Evolutionary conservation across 805 yeast genomes (phyloP), one percentile per base, ranked within the genome.

Genomic region (Kodamaea jinghongensis): DNA sequence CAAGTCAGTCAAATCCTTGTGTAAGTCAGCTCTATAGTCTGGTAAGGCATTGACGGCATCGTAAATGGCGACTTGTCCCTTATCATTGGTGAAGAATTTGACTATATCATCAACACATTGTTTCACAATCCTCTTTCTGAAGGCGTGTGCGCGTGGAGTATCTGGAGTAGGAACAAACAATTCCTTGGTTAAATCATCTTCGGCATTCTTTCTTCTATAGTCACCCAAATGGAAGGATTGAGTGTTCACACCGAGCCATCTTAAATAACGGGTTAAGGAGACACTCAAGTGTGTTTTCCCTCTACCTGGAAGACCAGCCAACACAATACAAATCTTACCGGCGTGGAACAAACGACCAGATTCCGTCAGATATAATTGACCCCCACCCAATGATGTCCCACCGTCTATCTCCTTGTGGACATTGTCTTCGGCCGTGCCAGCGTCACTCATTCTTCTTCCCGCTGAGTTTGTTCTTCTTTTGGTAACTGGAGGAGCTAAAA

Each of bases 191-290:
- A 81, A 48, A 39, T 62, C 76, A 41, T 71, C 71, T 38, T 70
- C 73, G 11, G 75, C 70, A 13, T 60, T 58, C 14, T 70, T 69
- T 46, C 96, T 75, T 52, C 97, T 76, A 56, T 90, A 91, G 59
- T 93, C 95, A 16, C 96, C 93, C 45, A 90, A 76, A 62, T 91
- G 98, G 66, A 87, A 91, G 20, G 88, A 79, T 52, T 88, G 90
- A 1, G 96, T 83, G 54, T 86, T 83, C 14, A 93, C 98, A 4
- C 99, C 99, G 32, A 93, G 70, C 99, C 99, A 93, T 52, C 97
- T 76, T 49, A 95, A 70, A 60, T 90, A 93, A 43, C 99, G 76
- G 3, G 96, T 88, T 47, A 93, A 72, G 10, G 96, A 83, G 28
- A 91, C 97, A 4, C 96, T 84, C 36, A 91, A 71, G 58, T 89